phyloP scores from a whole-genome alignment of 768 basidiomycete species.

The Auriscalpium vulgare region DNA sequence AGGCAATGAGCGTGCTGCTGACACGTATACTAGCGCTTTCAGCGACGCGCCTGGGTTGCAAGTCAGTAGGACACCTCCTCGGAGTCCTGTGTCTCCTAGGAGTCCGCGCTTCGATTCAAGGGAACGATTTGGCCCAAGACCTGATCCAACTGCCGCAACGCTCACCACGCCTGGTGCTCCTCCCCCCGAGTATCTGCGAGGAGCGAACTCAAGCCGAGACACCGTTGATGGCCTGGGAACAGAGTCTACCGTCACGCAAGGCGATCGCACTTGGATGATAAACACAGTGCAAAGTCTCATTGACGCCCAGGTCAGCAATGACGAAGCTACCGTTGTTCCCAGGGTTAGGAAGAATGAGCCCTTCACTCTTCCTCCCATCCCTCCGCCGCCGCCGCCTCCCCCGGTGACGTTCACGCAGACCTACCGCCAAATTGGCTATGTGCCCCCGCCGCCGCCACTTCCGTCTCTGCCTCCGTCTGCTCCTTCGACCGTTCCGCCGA shows the following conservation, averaged over 20 bases:
- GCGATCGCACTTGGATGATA: constrained; percentile 6
- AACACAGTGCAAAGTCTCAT: constrained; percentile 7
- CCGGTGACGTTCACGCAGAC: neutral
- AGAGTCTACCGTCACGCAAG: constrained; percentile 11
- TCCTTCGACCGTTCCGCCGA: constrained; percentile 1
- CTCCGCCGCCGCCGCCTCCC: constrained; percentile 8
- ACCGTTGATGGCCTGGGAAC: constrained; percentile 12
- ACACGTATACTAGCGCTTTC: constrained; percentile 3
- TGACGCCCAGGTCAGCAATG: constrained; percentile 8
- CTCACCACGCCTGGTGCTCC: too few species aligned
- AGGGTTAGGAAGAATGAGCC: constrained; percentile 2
- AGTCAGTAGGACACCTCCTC: constrained; percentile 36
- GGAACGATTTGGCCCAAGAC: constrained; percentile 19
- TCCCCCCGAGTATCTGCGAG: constrained; percentile 1
- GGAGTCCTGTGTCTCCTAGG: constrained; percentile 52
- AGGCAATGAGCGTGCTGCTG: constrained; percentile 10
- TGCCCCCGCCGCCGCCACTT: constrained; percentile 9
- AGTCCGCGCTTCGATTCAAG: constrained; percentile 34
- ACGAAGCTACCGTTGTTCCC: constrained; percentile 10
- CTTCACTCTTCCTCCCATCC: constrained; percentile 11
- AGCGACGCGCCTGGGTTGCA: neutral
- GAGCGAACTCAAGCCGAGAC: constrained; percentile 3
- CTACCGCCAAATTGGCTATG: constrained; percentile 1
- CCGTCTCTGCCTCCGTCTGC: constrained; percentile 8
- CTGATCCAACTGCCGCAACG: constrained; percentile 2